Base-by-base conservation (phyloP, 1,139 yeast species). In the Hansenula lynferdii region DNA sequence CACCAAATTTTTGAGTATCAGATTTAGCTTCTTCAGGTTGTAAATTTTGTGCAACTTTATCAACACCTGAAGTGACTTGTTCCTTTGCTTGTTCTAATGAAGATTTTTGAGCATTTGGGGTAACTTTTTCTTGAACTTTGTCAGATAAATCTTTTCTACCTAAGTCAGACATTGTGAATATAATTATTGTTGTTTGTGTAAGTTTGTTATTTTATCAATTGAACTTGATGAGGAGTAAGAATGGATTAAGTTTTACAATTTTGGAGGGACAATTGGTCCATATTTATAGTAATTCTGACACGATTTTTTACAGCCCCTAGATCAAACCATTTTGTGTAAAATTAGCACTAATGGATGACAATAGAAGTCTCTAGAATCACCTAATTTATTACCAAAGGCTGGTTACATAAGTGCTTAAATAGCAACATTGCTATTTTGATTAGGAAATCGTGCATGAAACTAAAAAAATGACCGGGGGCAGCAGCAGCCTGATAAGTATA, bases 101-200 rank as follows among this genome's bases (percentile, higher is more conserved):
- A 35, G 80, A 51, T 72, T 87, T 87, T 61, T 84, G 72, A 40
- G 77, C 65, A 47, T 86, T 81, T 58, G 96, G 96, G 53, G 77
- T 85, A 40, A 84, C 47, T 36, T 74, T 58, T 71, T 85, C 95
- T 42, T 69, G 39, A 48, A 75, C 65, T 67, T 86, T 85, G 61
- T 80, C 83, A 51, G 81, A 54, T 57, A 87, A 72, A 58, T 72
- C 66, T 66, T 85, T 85, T 82, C 95, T 84, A 53, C 85, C 86
- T 46, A 73, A 60, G 76, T 82, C 89, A 55, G 87, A 77, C 89
- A 82, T 82, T 50, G 20, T 52, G 6, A 12, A 23, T 20, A 21
- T 21, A 17, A 18, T 23, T 18, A 20, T 16, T 27, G 14, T 14
- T 30, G 24, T 29, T 17, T 10, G 14, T 24, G 17, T 12, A 5